Percentiles rank a stretch among this genome's conserved stretches.
Conservation (phyloP, 306 rosid genomes). For the Medicago truncatula region MtrunA17r5.0-ANR NC_053045.1:63605001-63605500, state of each 20-base stretch:
- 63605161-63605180: conserved; percentile 7
- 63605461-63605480: neutral
- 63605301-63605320: neutral
- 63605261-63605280: neutral
- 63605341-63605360: neutral
- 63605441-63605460: conserved; percentile 8
- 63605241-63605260: conserved; percentile 24
- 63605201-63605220: no score
- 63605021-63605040: conserved; percentile 2
- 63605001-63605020: conserved; percentile 25
- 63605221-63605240: neutral
- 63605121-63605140: neutral
- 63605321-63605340: neutral
- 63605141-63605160: conserved; percentile 2
- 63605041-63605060: neutral
- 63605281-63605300: neutral
- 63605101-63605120: conserved; percentile 1
- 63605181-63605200: conserved; percentile 16
- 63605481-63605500: no score
- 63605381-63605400: conserved; percentile 11
- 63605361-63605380: neutral
- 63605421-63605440: neutral
- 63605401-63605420: neutral
- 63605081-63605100: neutral
- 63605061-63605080: neutral